A percentile compares a stretch with the other conserved stretches of the same genome.
Conservation (phyloP, 495 filamentous ascomycete genomes). For the Penicillium maclennaniae region DNA sequence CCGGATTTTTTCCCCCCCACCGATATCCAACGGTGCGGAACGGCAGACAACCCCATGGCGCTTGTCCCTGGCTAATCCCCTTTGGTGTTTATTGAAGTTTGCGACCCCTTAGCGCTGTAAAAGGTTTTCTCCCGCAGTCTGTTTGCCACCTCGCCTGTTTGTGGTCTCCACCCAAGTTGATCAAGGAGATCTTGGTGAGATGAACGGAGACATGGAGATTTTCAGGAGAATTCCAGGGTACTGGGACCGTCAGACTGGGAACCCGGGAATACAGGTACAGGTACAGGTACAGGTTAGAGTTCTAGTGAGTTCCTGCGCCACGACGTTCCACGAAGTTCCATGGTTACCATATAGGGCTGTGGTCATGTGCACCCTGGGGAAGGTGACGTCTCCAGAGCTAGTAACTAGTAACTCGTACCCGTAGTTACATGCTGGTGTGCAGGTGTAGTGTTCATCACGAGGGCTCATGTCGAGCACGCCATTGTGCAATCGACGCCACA, state of each 20-base stretch:
- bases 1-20: constrained; percentile 11
- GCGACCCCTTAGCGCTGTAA: constrained; percentile 14
- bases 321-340: not conserved
- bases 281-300: constrained; percentile 4
- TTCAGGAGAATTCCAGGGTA: not conserved
- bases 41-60: constrained; percentile 13
- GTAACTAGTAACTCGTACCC: not conserved
- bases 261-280: constrained; percentile 1
- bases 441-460: not conserved
- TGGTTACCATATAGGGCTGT: constrained; percentile 19
- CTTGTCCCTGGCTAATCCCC: constrained; percentile 5
- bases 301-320: not conserved
- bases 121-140: constrained; percentile 7
- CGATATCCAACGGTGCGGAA: constrained; percentile 28
- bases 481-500: constrained; percentile 14
- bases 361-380: constrained; percentile 10
- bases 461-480: constrained; percentile 16
- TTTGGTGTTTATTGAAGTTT: constrained; percentile 29
- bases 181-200: not conserved
- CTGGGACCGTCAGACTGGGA: constrained; percentile 11
- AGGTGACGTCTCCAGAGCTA: not conserved
- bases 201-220: constrained; percentile 1
- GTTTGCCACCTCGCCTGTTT: constrained; percentile 5
- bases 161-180: not conserved
- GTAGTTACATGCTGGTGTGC: not conserved